These are phyloP conservation scores for Croton setiger DNA, from an alignment of 441 rosid species.

Conservation along the genomic window DNA sequence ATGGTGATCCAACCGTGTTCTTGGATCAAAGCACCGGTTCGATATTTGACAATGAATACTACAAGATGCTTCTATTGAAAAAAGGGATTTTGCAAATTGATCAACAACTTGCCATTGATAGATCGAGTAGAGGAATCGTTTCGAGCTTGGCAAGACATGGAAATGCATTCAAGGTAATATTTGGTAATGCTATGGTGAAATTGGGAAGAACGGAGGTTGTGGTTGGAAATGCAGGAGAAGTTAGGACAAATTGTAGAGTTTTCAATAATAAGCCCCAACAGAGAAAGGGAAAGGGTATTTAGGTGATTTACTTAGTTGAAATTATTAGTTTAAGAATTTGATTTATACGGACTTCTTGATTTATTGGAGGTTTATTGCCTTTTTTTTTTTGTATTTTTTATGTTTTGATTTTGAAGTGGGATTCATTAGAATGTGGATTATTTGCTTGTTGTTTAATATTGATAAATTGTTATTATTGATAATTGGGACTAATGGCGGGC, in stretches of 20 bases:
- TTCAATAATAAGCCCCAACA: constrained; percentile 17
- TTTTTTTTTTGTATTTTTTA: too few relatives aligned
- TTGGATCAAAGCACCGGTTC: constrained; percentile 56
- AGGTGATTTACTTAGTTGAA: neutral
- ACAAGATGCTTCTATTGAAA: constrained; percentile 38
- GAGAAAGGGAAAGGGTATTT: neutral
- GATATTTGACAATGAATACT: constrained; percentile 47
- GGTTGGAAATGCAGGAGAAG: constrained; percentile 45
- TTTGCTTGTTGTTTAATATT: too few relatives aligned
- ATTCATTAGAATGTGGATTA: too few relatives aligned
- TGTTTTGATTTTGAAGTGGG: too few relatives aligned
- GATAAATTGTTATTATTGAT: too few relatives aligned
- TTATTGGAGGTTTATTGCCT: too few relatives aligned
- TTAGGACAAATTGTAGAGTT: constrained; percentile 45
- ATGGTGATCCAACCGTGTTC: constrained; percentile 38
- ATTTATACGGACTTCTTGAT: too few relatives aligned
- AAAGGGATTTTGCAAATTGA: constrained; percentile 62
- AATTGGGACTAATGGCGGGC: too few relatives aligned
- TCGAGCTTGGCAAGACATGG: constrained; percentile 40
- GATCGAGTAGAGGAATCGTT: constrained; percentile 38
- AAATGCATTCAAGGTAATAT: constrained; percentile 29
- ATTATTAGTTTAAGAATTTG: too few relatives aligned
- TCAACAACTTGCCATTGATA: constrained; percentile 43
- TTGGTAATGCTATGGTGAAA: constrained; percentile 49
- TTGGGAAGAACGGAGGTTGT: constrained; percentile 40